A percentile compares a stretch with the other conserved stretches of the same genome.
phyloP scores from a whole-genome alignment of 164 flowering plant species.

The Taxillus chinensis region DNA sequence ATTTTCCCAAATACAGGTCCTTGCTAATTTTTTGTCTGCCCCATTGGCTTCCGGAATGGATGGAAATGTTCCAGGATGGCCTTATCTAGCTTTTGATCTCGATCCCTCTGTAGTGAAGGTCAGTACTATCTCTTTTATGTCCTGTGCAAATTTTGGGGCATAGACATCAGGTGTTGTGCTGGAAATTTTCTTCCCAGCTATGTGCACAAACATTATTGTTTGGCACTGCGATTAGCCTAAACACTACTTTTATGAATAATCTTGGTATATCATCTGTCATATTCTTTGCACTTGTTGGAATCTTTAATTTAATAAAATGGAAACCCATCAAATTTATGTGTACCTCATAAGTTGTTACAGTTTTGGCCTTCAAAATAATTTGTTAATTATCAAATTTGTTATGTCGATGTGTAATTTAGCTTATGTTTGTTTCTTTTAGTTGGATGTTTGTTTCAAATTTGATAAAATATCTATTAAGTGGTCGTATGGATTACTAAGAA shows the following conservation, averaged over 20 bases:
- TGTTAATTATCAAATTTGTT: too few species aligned
- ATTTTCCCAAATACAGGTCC: conserved; percentile 45
- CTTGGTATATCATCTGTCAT: not conserved
- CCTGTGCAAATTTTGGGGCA: not conserved
- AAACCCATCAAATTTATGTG: not conserved
- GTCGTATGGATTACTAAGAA: too few species aligned
- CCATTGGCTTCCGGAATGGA: conserved; percentile 80
- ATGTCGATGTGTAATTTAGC: too few species aligned
- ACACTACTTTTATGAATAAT: not conserved
- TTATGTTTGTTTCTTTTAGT: too few species aligned
- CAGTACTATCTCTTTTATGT: conserved; percentile 9
- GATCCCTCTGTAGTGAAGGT: conserved; percentile 87
- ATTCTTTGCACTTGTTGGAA: not conserved
- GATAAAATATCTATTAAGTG: too few species aligned
- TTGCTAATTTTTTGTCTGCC: conserved; percentile 86
- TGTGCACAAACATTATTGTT: not conserved
- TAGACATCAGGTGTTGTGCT: not conserved
- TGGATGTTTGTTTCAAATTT: too few species aligned
- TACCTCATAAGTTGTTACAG: too few species aligned
- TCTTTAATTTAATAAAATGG: not conserved
- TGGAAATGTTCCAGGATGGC: conserved; percentile 54
- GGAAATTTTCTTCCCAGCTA: not conserved
- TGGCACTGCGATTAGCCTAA: not conserved
- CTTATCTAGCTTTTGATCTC: conserved; percentile 87
- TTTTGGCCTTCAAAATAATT: too few species aligned